phyloP scores from a whole-genome alignment of 805 yeast species.

The Ogataea ramenticola region DNA sequence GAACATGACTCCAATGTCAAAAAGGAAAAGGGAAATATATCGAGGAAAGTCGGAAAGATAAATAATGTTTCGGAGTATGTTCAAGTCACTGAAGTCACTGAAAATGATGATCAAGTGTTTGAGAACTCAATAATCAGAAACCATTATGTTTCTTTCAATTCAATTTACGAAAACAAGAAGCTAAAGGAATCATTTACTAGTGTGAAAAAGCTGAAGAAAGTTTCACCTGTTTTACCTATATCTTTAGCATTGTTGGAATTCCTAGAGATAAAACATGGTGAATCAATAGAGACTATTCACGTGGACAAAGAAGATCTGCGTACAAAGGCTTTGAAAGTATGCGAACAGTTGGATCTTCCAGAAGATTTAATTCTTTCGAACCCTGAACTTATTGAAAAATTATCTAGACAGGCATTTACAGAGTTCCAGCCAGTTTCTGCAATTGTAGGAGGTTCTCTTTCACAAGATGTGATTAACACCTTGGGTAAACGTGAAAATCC shows the following conservation, averaged over 20 bases:
- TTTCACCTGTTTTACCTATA: conserved; percentile 53
- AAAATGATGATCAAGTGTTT: conserved; percentile 23
- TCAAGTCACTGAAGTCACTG: conserved; percentile 28
- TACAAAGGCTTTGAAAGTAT: conserved; percentile 24
- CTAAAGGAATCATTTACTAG: conserved; percentile 16
- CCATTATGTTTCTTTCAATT: conserved; percentile 28
- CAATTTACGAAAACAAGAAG: conserved; percentile 31
- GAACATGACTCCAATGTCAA: conserved; percentile 50
- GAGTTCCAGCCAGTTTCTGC: conserved; percentile 84
- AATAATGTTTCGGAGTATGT: conserved; percentile 36
- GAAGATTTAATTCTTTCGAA: conserved; percentile 34
- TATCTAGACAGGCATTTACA: conserved; percentile 44
- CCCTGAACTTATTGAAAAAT: conserved; percentile 29
- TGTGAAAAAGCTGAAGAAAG: conserved; percentile 34
- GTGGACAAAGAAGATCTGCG: conserved; percentile 16
- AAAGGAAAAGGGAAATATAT: conserved; percentile 38
- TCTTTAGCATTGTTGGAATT: conserved; percentile 51
- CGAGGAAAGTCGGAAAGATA: conserved; percentile 46
- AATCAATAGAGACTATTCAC: conserved; percentile 7
- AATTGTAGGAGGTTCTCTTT: conserved; percentile 79
- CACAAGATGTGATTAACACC: conserved; percentile 85
- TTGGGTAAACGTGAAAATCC: conserved; percentile 73
- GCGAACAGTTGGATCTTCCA: conserved; percentile 39
- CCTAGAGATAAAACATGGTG: conserved; percentile 4
- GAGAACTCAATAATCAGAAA: conserved; percentile 34